These are phyloP conservation scores for Gilbertella persicaria DNA, from an alignment of 371 early-diverging fungal genomes.

Conservation along the genomic window DNA sequence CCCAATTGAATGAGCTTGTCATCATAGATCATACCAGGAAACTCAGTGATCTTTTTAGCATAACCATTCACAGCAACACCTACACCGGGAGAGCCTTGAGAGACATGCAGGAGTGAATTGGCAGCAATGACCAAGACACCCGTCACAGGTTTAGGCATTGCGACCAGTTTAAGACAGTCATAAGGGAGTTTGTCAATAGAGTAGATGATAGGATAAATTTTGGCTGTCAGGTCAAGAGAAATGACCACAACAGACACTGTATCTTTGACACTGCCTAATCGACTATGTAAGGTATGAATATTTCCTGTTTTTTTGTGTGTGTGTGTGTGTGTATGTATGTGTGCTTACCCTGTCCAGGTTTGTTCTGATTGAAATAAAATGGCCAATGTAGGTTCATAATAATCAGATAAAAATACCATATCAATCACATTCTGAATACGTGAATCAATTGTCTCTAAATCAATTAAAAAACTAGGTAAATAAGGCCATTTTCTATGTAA, in stretches of 20 bases:
- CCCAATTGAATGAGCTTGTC: constrained; percentile 27
- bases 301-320: neutral
- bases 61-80: constrained; percentile 78
- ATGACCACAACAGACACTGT: constrained; percentile 81
- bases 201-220: constrained; percentile 80
- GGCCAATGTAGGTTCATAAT: constrained; percentile 93
- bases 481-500: constrained; percentile 74
- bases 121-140: constrained; percentile 83
- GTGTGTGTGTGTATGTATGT: neutral
- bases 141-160: constrained; percentile 85
- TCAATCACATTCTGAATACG: constrained; percentile 84
- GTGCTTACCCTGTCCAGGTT: constrained; percentile 86
- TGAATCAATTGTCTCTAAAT: constrained; percentile 66
- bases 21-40: constrained; percentile 51
- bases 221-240: constrained; percentile 80
- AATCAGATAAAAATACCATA: constrained; percentile 87
- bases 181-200: constrained; percentile 79
- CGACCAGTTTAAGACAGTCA: constrained; percentile 70
- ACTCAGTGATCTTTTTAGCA: constrained; percentile 52
- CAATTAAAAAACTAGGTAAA: constrained; percentile 80
- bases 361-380: constrained; percentile 82
- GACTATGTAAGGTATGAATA: constrained; percentile 35
- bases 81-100: constrained; percentile 80
- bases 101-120: constrained; percentile 84
- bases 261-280: constrained; percentile 72